These are phyloP conservation scores for Xerocomellus chrysenteron DNA, from an alignment of 768 basidiomycete genomes.

Conservation along the genomic window DNA sequence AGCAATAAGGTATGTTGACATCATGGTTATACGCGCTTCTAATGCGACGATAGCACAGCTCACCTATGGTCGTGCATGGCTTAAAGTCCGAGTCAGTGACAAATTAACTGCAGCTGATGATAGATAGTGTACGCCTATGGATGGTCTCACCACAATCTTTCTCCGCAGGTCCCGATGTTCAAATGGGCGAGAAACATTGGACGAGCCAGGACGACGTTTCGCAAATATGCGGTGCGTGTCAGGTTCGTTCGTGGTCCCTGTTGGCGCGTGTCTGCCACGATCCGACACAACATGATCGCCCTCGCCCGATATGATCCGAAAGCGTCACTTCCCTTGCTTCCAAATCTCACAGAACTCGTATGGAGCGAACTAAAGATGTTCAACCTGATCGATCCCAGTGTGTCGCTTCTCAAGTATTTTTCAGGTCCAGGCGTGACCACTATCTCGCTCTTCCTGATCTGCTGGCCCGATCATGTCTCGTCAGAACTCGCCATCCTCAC, in stretches of 20 bases:
- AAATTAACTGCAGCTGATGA: too few species aligned
- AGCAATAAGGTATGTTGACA: too few species aligned
- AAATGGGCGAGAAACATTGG: slow-evolving; percentile 25
- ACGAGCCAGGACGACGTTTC: slow-evolving; percentile 17
- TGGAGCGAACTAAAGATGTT: slow-evolving; percentile 29
- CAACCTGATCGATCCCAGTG: slow-evolving; percentile 19
- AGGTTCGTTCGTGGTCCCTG: slow-evolving; percentile 23
- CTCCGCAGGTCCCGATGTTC: slow-evolving; percentile 20
- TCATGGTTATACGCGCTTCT: too few species aligned
- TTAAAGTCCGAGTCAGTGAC: too few species aligned
- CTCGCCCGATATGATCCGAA: slow-evolving; percentile 14
- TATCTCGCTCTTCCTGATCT: too few species aligned
- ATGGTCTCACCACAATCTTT: neutral
- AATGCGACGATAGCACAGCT: too few species aligned
- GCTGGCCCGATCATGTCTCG: too few species aligned
- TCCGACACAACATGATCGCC: slow-evolving; percentile 20
- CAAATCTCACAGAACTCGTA: slow-evolving; percentile 23
- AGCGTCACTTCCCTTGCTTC: slow-evolving; percentile 22
- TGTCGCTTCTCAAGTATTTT: slow-evolving; percentile 29
- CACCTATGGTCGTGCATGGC: too few species aligned
- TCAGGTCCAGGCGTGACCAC: slow-evolving; percentile 20
- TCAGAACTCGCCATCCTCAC: too few species aligned
- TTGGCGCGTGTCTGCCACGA: slow-evolving; percentile 11
- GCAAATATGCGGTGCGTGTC: slow-evolving; percentile 26
- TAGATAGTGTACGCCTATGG: too few species aligned